Evolutionary conservation across 208 protist genomes (phyloP), one percentile per base, ranked within the genome.

Genomic region (Trichomonas vaginalis): DNA sequence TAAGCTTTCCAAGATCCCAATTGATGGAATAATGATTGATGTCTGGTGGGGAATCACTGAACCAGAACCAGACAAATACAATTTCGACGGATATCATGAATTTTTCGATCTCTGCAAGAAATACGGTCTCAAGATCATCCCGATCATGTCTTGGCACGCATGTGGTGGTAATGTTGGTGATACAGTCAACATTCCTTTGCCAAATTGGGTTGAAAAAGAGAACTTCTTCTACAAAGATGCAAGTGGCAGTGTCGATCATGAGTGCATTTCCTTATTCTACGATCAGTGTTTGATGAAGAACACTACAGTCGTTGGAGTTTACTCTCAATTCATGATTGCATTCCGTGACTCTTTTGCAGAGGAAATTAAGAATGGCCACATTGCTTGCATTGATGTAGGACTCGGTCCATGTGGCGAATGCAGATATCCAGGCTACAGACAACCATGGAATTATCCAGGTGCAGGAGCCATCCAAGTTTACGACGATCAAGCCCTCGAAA

Each of bases 161-260:
- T 98, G 97, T 95, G 97, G 97, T 61, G 97, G 96, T 12, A 98
- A 98, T 95, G 97, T 98, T 49, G 97, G 97, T 86, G 97, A 98
- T 62, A 32, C 14, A 12, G 96, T 95, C 90, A 96, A 97, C 87
- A 97, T 98, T 90, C 79, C 96, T 27, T 70, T 98, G 15, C 97
- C 97, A n/a, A 15, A 42, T 3, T 98, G 96, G 96, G 97, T 98
- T 21, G 62, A 87, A 23, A 9, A 47, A 35, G 95, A 96, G 96
- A 96, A 21, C 17, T n/a, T 96, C 0, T 98, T 86, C 48, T 98
- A 97, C 95, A 96, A 79, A 17, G 97, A 98, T 96, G 62, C 86
- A 49, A 3, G 96, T 0, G 96, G 97, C 10, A 46, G 97, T 32
- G 61, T 48, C 8, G 92, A 98, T 80, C 1, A 95, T n/a, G 97